Evolutionary conservation across 805 yeast species (phyloP).

Genomic region (Yamadazyma tumulicola): DNA sequence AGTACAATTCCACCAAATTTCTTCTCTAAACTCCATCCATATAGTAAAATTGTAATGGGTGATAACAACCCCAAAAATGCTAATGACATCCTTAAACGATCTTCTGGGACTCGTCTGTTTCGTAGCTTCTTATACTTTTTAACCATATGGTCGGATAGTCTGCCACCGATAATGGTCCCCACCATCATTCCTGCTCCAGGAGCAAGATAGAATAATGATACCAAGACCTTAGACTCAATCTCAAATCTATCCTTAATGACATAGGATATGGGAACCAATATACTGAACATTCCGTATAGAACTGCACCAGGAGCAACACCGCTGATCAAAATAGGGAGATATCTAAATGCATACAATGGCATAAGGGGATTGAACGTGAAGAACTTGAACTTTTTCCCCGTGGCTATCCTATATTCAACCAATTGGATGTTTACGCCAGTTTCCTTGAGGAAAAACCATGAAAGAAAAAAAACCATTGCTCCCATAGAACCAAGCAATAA

Average conservation of each 20-base stretch:
- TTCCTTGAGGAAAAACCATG: conserved; percentile 41
- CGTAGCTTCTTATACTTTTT: conserved; percentile 37
- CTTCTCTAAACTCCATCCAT: conserved; percentile 51
- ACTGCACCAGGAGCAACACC: conserved; percentile 36
- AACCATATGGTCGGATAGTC: conserved; percentile 45
- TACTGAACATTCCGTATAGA: conserved; percentile 46
- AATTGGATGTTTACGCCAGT: conserved; percentile 30
- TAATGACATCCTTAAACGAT: conserved; percentile 28
- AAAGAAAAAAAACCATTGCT: conserved; percentile 25
- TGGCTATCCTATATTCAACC: background rate
- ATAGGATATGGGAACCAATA: conserved; percentile 51
- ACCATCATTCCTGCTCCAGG: conserved; percentile 51
- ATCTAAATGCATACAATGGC: conserved; percentile 35
- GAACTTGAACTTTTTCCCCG: conserved; percentile 22
- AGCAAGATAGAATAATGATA: conserved; percentile 50
- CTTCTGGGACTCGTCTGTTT: conserved; percentile 44
- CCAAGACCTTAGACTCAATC: conserved; percentile 42
- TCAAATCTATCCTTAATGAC: conserved; percentile 53
- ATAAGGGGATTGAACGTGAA: conserved; percentile 42
- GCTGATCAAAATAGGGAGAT: conserved; percentile 39
- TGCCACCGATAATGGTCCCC: conserved; percentile 50
- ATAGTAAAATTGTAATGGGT: conserved; percentile 43
- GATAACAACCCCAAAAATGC: conserved; percentile 37
- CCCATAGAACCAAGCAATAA: conserved; percentile 45
- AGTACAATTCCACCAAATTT: conserved; percentile 53